Percentiles rank a stretch among this genome's conserved stretches.
Conservation (phyloP, 2,329 filamentous ascomycete species). For the Aspergillus terreus region DNA sequence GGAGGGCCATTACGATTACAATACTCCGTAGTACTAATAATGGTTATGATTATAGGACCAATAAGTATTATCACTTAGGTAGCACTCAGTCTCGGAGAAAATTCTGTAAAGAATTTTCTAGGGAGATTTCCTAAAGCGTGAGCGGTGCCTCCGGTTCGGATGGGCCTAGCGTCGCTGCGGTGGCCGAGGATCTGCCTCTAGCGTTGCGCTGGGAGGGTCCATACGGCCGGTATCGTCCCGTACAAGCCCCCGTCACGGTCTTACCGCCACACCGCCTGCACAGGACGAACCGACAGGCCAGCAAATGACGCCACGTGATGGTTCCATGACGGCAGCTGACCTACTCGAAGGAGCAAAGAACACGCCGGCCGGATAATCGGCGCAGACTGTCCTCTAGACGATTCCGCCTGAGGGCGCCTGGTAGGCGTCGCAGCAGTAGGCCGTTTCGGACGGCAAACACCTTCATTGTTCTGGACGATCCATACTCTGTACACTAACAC, state of each 20-base stretch:
- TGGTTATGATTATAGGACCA: no score
- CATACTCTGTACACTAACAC: no score
- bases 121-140: slow-evolving; percentile 5
- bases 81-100: slow-evolving; percentile 1
- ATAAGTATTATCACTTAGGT: neutral
- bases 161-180: slow-evolving; percentile 8
- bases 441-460: no score
- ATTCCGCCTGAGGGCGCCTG: no score
- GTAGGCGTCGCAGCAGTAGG: no score
- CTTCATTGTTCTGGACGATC: no score
- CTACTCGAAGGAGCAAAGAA: slow-evolving; percentile 9
- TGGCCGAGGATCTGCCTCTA: slow-evolving; percentile 25
- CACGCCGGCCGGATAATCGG: slow-evolving; percentile 1
- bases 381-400: neutral
- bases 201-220: slow-evolving; percentile 7
- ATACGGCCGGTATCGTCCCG: slow-evolving; percentile 12
- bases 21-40: no score
- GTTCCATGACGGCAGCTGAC: slow-evolving; percentile 23
- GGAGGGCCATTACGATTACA: no score
- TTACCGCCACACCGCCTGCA: slow-evolving; percentile 13
- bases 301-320: slow-evolving; percentile 29
- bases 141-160: slow-evolving; percentile 7
- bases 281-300: slow-evolving; percentile 8
- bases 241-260: slow-evolving; percentile 15
- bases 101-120: slow-evolving; percentile 6